A percentile compares a stretch with the other conserved stretches of the same genome.
These are phyloP conservation scores for Paracoccidioides lutzii DNA, from an alignment of 2,329 filamentous ascomycete species.

Conservation along the genomic window DNA sequence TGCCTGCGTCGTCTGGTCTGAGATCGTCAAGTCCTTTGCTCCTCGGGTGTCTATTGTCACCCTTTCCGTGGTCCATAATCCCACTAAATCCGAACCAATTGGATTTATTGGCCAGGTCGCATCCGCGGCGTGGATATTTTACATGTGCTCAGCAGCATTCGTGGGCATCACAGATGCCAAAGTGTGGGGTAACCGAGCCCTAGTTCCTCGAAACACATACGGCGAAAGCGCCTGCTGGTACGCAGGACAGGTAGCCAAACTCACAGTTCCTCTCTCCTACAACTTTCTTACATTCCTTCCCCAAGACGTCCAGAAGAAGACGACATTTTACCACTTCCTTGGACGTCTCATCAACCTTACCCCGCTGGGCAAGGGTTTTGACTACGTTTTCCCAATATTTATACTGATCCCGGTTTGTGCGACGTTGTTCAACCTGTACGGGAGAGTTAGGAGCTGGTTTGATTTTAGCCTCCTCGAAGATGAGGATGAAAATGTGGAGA, in stretches of 20 bases:
- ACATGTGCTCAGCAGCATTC: conserved; percentile 88
- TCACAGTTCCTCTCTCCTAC: conserved; percentile 86
- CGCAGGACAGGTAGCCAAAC: conserved; percentile 75
- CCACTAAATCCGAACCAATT: conserved; percentile 58
- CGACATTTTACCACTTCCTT: conserved; percentile 77
- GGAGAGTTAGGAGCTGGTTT: conserved; percentile 59
- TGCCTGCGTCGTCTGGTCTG: conserved; percentile 78
- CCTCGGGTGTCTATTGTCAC: conserved; percentile 60
- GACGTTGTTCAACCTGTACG: conserved; percentile 80
- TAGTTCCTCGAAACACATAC: conserved; percentile 83
- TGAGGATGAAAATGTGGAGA: conserved; percentile 43
- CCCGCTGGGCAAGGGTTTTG: conserved; percentile 68
- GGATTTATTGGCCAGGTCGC: conserved; percentile 78
- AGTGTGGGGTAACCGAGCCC: conserved; percentile 89
- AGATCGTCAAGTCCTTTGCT: conserved; percentile 72
- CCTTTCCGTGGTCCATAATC: conserved; percentile 48
- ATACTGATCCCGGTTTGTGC: conserved; percentile 75
- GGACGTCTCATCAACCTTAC: conserved; percentile 75
- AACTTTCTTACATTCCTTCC: conserved; percentile 92
- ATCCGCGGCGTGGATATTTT: conserved; percentile 77
- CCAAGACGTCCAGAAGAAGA: conserved; percentile 56
- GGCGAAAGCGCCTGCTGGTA: conserved; percentile 95
- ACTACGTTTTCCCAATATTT: conserved; percentile 76
- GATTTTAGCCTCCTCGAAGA: conserved; percentile 72
- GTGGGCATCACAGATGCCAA: conserved; percentile 83